Evolutionary conservation across 2,329 filamentous ascomycete species (phyloP), one percentile per base, ranked within the genome.

Genomic region (Aspergillus pseudotamarii): DNA sequence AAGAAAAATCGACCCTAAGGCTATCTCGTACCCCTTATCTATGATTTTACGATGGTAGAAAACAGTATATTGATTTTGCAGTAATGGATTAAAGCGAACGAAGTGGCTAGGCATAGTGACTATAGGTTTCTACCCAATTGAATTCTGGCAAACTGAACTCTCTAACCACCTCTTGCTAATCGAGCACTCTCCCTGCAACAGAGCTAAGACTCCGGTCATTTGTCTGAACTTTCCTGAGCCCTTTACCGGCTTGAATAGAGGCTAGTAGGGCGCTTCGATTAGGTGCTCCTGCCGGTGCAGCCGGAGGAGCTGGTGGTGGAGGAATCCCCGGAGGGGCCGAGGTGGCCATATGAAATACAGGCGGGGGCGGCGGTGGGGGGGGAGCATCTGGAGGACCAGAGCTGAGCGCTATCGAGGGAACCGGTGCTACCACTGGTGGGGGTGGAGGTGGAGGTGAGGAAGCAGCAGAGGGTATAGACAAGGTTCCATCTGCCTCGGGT

Each of bases 201-300:
- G 88, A 78, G 58, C 92, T 86, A 55, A 71, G 79, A 78, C 94
- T 97, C 77, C 89, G 89, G 78, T 99, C 95, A 78, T 92, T 94
- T 1, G 95, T 98, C 76, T 90, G 83, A 28, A 93, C 93, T 84
- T 98, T 98, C 83, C 86, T 93, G 74, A 99, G 81, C 3, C 88
- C 79, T 78, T 79, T 93, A 50, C 95, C 94, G 66, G 88, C 81
- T 74, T 94, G 89, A 65, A 99, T 98, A 76, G 97, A 88, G 63
- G 89, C 89, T 67, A 99, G 78, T 72, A 99, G 84, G 1, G 88
- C 87, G 64, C 85, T 82, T 30, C 83, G 80, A 67, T 67, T 88
- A 71, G 73, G 62, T 21, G 64, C 56, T 16, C 67, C 71, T 26
- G 70, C 65, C 1, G 80, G 76, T 14, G 81, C 76, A 26, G 74